These are phyloP conservation scores for Wickerhamomyces chambardii DNA, from an alignment of 805 yeast species.

Conservation along the genomic window DNA sequence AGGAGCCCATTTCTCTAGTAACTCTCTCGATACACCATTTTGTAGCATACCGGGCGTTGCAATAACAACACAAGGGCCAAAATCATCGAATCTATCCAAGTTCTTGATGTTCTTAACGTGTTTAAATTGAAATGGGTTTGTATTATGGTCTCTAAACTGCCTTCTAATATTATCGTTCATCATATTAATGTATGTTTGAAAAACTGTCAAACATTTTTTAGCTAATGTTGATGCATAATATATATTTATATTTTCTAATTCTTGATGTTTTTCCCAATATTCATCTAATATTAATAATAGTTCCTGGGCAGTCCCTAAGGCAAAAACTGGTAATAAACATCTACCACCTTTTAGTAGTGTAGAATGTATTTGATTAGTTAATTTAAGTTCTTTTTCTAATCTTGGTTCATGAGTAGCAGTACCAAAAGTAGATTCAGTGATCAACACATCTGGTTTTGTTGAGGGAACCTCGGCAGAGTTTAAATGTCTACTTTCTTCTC, in stretches of 20 bases:
- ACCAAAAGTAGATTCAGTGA: constrained; percentile 95
- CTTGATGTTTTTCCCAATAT: constrained; percentile 83
- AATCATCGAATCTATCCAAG: constrained; percentile 80
- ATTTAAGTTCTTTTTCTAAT: constrained; percentile 69
- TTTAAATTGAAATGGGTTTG: constrained; percentile 88
- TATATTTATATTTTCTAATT: constrained; percentile 72
- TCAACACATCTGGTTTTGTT: constrained; percentile 74
- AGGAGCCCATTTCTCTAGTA: constrained; percentile 95
- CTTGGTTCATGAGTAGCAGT: constrained; percentile 96
- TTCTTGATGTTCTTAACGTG: constrained; percentile 72
- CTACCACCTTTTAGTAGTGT: constrained; percentile 86
- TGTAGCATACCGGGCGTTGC: constrained; percentile 99
- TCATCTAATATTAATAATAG: constrained; percentile 84
- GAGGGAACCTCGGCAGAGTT: constrained; percentile 95
- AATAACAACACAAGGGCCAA: constrained; percentile 92
- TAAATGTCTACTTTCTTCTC: constrained; percentile 93
- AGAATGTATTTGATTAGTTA: constrained; percentile 76
- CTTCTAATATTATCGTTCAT: constrained; percentile 89
- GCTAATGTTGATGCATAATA: constrained; percentile 93
- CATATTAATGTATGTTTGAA: constrained; percentile 93
- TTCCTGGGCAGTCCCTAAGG: constrained; percentile 96
- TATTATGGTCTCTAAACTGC: constrained; percentile 64
- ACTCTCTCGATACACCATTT: constrained; percentile 86
- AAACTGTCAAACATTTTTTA: constrained; percentile 93
- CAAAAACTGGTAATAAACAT: constrained; percentile 88